Base-by-base conservation (phyloP, 2,329 filamentous ascomycete genomes). In the Xylaria polymorpha region DNA sequence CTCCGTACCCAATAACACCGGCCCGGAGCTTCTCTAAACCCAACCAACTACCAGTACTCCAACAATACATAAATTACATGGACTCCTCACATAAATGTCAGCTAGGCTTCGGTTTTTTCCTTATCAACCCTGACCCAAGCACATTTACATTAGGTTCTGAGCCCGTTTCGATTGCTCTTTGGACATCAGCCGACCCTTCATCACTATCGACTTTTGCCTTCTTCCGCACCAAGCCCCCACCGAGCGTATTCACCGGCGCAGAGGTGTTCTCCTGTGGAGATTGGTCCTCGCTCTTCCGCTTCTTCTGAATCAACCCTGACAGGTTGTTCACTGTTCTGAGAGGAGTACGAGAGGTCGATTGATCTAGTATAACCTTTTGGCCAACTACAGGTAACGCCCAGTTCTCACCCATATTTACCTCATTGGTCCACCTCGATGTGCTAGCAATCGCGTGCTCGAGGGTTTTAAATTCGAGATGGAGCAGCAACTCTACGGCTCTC, bases 391-490 rank as follows among this genome's bases (percentile, higher is more conserved):
- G 79, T 9, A 84, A 76, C 0, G 86, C 86, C 88, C 88, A 91
- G 22, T 78, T 74, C 0, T 82, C 79, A 0, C 85, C 85, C 66
- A 84, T 81, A 18, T 86, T 86, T 0, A 91, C 88, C 75, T 95
- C 92, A 15, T 85, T 85, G 51, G 90, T 84, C 92, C 92, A 96
- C 62, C 91, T 87, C 61, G 80, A 82, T 2, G 92, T 93, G 75
- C 91, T 93, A 39, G 84, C 83, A 1, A 81, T 82, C 0, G 91
- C 90, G 57, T 91, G 86, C 12, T 87, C 86, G 3, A 89, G 79
- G 9, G 86, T 91, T 0, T 88, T 85, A 79, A 96, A 96, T 78
- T 94, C 92, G 0, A 94, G 86, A 67, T 91, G 88, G 5, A 94
- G 84, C 0, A 96, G 83, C 10, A 93, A 81, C 73, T 94, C 92